Evolutionary conservation across 2,329 filamentous ascomycete genomes (phyloP), one percentile per base, ranked within the genome.

Genomic region (Sarocladium oryzae): DNA sequence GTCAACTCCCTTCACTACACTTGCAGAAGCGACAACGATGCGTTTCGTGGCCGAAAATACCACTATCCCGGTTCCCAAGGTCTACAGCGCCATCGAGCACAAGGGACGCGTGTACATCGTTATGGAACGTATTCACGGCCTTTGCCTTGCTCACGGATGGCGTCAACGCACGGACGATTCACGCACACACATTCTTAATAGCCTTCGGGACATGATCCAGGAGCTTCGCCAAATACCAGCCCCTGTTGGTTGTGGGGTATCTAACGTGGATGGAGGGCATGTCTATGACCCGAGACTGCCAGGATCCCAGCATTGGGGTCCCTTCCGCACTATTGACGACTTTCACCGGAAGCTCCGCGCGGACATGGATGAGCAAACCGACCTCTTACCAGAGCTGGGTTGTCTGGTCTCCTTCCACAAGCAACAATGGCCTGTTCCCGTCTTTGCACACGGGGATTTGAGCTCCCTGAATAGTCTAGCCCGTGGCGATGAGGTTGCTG

Each of bases 371-470:
- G 52, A 69, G 21, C 57, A 65, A 51, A 56, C 7, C 28, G 13
- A 7, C 28, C 28, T 13, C 28, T 30, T 30, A 30, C 28, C 28
- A 30, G 28, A 30, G 28, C 13, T 30, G 7, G 28, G 28, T 30
- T 13, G 28, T 13, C 69, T 73, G 61, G 59, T 63, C 1, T 55
- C 40, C 3, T 58, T 56, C 51, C 71, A 74, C 45, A 64, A 72
- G 51, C 55, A 60, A 2, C 57, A 59, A 9, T 69, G 63, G 61
- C 58, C 59, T n/a, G 49, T 55, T 15, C 66, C 68, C 2, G 66
- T 69, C 6, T 74, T 79, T 56, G 74, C 73, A 13, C 74, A 78
- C 59, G 67, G 65, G 8, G 73, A 77, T 54, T 57, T 78, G 7
- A 69, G 66, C 53, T 65, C 64, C 20, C 57, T 58, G 20, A 77